Evolutionary conservation across 768 basidiomycete species (phyloP), one percentile per base, ranked within the genome.

Genomic region (Crucibulum laeve): DNA sequence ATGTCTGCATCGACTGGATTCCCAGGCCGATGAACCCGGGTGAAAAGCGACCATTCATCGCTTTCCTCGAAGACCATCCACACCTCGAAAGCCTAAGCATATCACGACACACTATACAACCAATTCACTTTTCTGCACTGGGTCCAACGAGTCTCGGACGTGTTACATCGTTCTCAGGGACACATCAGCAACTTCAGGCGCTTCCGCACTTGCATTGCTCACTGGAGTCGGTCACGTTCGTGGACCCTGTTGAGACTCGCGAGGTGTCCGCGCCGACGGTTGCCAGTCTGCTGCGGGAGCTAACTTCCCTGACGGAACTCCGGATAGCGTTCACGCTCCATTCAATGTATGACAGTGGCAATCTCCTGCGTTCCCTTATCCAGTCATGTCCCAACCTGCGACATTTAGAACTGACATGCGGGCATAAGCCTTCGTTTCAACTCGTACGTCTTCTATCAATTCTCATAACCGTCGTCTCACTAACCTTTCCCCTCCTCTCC

Each of bases 301-400:
- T 88, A 17, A 71, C 72, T 15, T 67, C 68, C 4, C 70, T 89
- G 19, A 72, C 67, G 10, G 73, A 78, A 30, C 68, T 89, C 43
- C 79, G 73, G 42, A 75, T 88, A 33, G 67, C 77, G 13, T 88
- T 88, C 55, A 73, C 76, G 28, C 72, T 88, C 39, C 82, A 87
- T 53, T 80, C 80, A 1, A 79, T 80, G 53, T 87, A 87, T 53
- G 86, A 89, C 51, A 82, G 82, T 53, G 81, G 78, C 21, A 80
- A 80, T 51, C 64, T 87, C 45, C 68, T 89, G 25, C 77, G 82
- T 35, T 80, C 82, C 3, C 72, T 89, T 44, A 76, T 79, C 41
- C 63, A 77, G 10, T 73, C 82, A 0, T 87, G 85, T 53, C 85
- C 86, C 8, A 71, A 73, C 41, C 67, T 89, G 26, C 69, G 65